Evolutionary conservation across 768 basidiomycete species (phyloP), one percentile per base, ranked within the genome.

Genomic region (Termitomyces sp.): DNA sequence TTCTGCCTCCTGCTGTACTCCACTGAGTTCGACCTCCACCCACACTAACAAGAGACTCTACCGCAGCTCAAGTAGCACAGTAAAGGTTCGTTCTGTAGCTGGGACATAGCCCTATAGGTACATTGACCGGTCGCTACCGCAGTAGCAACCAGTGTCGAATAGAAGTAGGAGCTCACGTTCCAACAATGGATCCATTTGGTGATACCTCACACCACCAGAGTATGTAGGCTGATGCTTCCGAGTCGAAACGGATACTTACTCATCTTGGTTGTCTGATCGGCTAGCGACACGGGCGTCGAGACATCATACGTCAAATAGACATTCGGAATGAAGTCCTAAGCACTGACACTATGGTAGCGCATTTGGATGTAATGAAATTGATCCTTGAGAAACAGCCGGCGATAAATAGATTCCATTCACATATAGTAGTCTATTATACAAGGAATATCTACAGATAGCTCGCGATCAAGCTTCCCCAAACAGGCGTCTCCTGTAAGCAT

Each of bases 401-500:
- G 27, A 44, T 18, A 18, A 44, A 44, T 44, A 58, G 64, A 29
- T 52, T 56, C 7, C 65, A 65, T 56, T 56, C 56, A 40, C n/a
- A 56, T 61, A 50, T 51, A 60, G 20, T 16, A 16, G 13, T 25
- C 29, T 35, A 44, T 33, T 20, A 31, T 51, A 52, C 42, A 52
- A 52, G 5, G 12, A 15, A 23, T 33, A 52, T 11, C 27, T 44
- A 53, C 35, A 54, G 12, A 38, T 44, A n/a, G 12, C 39, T 52
- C 29, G 32, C 22, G 20, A 29, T 57, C 65, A 72, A 12, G 63
- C 52, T 47, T 88, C 86, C 42, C 86, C 88, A 59, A 90, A 85
- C 25, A 88, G 60, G 23, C 86, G 78, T 67, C 81, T 86, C 62
- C 88, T 89, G 56, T 38, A 46, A 39, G 33, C 45, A 46, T 54